Conservation (phyloP, 805 yeast genomes). For the Monosporozyma servazzii region DNA sequence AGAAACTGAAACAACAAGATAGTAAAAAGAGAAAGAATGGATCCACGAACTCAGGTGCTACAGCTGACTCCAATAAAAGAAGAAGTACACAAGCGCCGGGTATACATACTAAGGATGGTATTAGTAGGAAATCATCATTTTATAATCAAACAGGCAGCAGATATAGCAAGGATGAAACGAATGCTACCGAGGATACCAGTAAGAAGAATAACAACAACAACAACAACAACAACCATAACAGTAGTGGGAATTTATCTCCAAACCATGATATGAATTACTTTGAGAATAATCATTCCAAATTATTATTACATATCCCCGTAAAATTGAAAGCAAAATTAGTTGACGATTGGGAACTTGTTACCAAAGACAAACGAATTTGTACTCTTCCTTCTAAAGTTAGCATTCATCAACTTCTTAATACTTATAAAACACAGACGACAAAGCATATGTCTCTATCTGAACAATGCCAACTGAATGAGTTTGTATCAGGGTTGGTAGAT, state of each 20-base stretch:
- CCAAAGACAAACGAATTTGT: constrained; percentile 67
- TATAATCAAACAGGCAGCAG: background rate
- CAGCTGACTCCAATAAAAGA: background rate
- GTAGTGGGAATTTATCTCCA: background rate
- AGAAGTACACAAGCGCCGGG: background rate
- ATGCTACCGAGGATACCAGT: background rate
- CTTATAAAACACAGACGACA: constrained; percentile 13
- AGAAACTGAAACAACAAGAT: constrained; percentile 26
- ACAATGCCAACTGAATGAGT: constrained; percentile 52
- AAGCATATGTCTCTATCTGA: constrained; percentile 12
- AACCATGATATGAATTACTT: background rate
- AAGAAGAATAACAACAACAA: background rate
- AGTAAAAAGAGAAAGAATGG: constrained; percentile 15
- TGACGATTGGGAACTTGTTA: constrained; percentile 88
- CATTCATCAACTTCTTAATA: constrained; percentile 43
- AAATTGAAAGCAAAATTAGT: constrained; percentile 62
- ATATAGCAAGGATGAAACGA: background rate
- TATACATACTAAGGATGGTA: background rate
- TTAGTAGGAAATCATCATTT: background rate
- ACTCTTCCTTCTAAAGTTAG: constrained; percentile 48
- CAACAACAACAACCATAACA: background rate
- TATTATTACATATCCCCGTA: constrained; percentile 52
- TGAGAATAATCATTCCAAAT: constrained; percentile 24
- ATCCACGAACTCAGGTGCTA: background rate
- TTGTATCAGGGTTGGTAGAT: constrained; percentile 55